Conservation (phyloP, 2,329 filamentous ascomycete species). For the Stachybotrys chartarum region DNA sequence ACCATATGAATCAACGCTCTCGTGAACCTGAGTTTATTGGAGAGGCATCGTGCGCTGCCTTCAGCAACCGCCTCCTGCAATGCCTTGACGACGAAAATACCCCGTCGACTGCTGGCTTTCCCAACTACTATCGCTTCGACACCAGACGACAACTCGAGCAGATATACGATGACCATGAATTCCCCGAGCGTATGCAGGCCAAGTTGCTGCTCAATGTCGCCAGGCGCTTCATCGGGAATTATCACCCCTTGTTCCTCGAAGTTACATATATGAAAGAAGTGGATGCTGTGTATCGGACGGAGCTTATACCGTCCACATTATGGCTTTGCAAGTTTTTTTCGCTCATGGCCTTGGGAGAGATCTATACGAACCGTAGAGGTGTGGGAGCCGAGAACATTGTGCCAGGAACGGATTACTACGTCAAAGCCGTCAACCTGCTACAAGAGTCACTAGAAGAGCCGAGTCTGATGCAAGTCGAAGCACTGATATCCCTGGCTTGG, state of each 20-base stretch:
- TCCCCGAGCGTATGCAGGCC: conserved; percentile 20
- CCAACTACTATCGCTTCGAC: conserved; percentile 15
- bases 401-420: conserved; percentile 35
- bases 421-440: conserved; percentile 28
- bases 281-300: conserved; percentile 25
- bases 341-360: conserved; percentile 35
- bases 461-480: conserved; percentile 34
- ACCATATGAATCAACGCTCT: conserved; percentile 8
- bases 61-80: conserved; percentile 18
- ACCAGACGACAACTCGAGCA: not conserved
- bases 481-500: conserved; percentile 23
- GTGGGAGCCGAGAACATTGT: conserved; percentile 21
- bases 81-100: conserved; percentile 19
- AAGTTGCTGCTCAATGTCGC: conserved; percentile 20
- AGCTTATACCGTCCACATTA: conserved; percentile 15
- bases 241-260: conserved; percentile 23
- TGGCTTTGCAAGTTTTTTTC: conserved; percentile 37
- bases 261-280: conserved; percentile 27
- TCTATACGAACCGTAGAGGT: conserved; percentile 30
- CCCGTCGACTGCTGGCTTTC: conserved; percentile 16
- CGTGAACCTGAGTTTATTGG: conserved; percentile 19
- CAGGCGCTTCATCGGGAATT: conserved; percentile 20
- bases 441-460: conserved; percentile 35
- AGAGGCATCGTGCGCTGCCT: conserved; percentile 20
- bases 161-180: conserved; percentile 5